These are phyloP conservation scores for Camelina neglecta DNA, from an alignment of 345 rosid species.

Conservation along the genomic window DNA sequence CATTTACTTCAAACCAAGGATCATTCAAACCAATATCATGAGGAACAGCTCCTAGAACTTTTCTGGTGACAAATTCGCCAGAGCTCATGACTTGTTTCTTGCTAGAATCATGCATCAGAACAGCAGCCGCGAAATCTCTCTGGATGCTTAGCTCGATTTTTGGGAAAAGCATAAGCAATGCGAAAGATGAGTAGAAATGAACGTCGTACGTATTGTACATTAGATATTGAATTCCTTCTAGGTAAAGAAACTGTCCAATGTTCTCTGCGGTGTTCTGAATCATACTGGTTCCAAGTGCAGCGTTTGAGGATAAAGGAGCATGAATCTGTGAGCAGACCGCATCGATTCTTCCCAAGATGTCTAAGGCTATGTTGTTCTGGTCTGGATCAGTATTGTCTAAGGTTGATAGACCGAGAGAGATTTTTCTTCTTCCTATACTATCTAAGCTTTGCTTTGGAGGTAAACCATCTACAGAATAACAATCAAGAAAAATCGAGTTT, in stretches of 20 bases:
- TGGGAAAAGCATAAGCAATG: slow-evolving; percentile 75
- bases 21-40: slow-evolving; percentile 74
- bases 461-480: slow-evolving; percentile 62
- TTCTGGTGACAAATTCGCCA: slow-evolving; percentile 59
- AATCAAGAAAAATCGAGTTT: slow-evolving; percentile 16
- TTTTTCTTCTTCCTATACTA: slow-evolving; percentile 58
- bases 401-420: slow-evolving; percentile 54
- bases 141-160: slow-evolving; percentile 79
- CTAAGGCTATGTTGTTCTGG: slow-evolving; percentile 55
- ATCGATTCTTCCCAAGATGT: slow-evolving; percentile 75
- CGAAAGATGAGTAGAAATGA: slow-evolving; percentile 82
- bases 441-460: slow-evolving; percentile 72
- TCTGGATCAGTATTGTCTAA: slow-evolving; percentile 50
- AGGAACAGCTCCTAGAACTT: slow-evolving; percentile 70
- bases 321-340: slow-evolving; percentile 65
- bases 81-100: slow-evolving; percentile 60
- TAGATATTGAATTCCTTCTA: slow-evolving; percentile 73
- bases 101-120: slow-evolving; percentile 70
- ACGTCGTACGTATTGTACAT: slow-evolving; percentile 86
- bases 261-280: slow-evolving; percentile 73
- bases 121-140: slow-evolving; percentile 77
- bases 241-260: slow-evolving; percentile 83
- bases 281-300: slow-evolving; percentile 73
- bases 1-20: slow-evolving; percentile 76
- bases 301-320: slow-evolving; percentile 54